Base-by-base conservation (phyloP, 1,284 basidiomycete species). In the Rhodofomes roseus region DNA sequence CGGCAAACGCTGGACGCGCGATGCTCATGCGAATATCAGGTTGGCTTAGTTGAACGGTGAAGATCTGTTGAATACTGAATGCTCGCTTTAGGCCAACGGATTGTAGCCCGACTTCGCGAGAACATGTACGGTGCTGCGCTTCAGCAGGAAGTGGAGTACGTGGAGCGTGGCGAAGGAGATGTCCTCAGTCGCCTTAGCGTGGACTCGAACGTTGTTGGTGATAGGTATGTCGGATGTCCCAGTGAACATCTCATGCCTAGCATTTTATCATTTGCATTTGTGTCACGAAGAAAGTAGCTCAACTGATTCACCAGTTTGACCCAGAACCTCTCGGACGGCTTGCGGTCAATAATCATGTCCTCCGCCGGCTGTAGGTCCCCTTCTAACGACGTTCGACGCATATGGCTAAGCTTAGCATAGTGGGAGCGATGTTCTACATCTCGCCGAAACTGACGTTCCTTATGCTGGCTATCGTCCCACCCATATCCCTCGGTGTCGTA, bases 391-490 rank as follows among this genome's bases (percentile, higher is more conserved):
- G 6, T 1, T 4, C 54, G 23, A 9, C 18, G n/a, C 2, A 20
- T 4, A 12, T 11, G 3, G n/a, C 29, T 27, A 23, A 31, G 27
- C 41, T 55, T 20, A 3, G 25, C 11, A 52, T 65, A 90, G 94
- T 98, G 63, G 92, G 92, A 43, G 93, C 95, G 58, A 99, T 99
- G 96, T 90, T 98, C 67, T 96, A 91, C 76, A 86, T 98, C 62
- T 98, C 95, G 1, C 90, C 93, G 0, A 90, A 89, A 58, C 77
- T 99, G 60, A 98, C 96, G 0, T 73, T 93, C 53, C 81, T 98
- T 61, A 98, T 98, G 96, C 83, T 98, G 62, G 86, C 88, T 22
- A 87, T 98, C 55, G 95, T 99, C 0, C 97, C 96, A 5, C 96
- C 96, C 0, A 90, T 98, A 9, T 96, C 95, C 7, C 82, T 99